A percentile compares a stretch with the other conserved stretches of the same genome.
Conservation (phyloP, 495 filamentous ascomycete genomes). For the Neurospora sp. region DNA sequence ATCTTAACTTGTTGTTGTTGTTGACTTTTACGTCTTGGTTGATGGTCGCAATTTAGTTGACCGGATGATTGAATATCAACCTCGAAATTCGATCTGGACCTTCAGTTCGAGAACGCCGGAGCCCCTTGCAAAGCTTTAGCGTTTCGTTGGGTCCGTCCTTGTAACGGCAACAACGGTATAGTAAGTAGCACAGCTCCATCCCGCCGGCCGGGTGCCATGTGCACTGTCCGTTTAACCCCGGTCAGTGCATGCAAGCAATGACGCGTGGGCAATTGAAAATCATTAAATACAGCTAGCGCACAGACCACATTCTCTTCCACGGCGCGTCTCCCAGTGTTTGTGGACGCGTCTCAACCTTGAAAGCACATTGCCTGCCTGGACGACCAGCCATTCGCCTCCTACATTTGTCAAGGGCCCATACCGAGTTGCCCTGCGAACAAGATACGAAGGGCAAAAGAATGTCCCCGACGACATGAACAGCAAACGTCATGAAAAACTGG, state of each 20-base stretch:
- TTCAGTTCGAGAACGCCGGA: not conserved
- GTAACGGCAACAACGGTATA: not conserved
- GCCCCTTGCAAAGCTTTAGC: not conserved
- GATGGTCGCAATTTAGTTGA: not conserved
- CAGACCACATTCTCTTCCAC: not conserved
- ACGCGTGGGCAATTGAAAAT: not conserved
- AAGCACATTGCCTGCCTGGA: not conserved
- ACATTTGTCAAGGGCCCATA: not conserved
- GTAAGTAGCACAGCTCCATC: not conserved
- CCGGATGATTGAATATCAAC: not conserved
- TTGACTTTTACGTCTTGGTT: not conserved
- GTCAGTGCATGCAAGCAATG: not conserved
- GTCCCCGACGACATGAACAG: conserved; percentile 15
- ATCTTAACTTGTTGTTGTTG: conserved; percentile 3
- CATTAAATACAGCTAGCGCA: not conserved
- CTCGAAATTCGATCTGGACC: not conserved
- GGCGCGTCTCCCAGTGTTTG: not conserved
- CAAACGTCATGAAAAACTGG: conserved; percentile 41
- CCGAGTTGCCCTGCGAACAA: not conserved
- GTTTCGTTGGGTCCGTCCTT: not conserved
- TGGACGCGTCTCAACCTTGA: not conserved
- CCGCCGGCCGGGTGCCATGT: not conserved
- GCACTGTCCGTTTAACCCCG: not conserved
- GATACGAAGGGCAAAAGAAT: conserved; percentile 14
- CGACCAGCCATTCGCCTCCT: not conserved